These are phyloP conservation scores for Citrus sinensis DNA, from an alignment of 345 rosid genomes.

Conservation along the genomic window DVS_A1.0 CM039161.1:2079001-2079500, in stretches of 20 bases:
- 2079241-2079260: constrained; percentile 2
- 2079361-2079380: constrained; percentile 44
- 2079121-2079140: background rate
- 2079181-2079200: constrained; percentile 42
- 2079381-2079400: constrained; percentile 50
- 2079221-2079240: constrained; percentile 17
- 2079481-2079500: background rate
- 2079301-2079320: background rate
- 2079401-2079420: constrained; percentile 71
- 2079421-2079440: constrained; percentile 11
- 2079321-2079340: constrained; percentile 42
- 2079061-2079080: constrained; percentile 8
- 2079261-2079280: background rate
- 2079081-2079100: background rate
- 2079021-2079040: constrained; percentile 10
- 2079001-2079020: background rate
- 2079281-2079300: background rate
- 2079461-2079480: background rate
- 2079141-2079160: constrained; percentile 7
- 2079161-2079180: constrained; percentile 26
- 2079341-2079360: constrained; percentile 47
- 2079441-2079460: background rate
- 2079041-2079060: constrained; percentile 13
- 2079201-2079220: constrained; percentile 43
- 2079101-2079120: background rate